Percentiles rank a stretch among this genome's conserved stretches.
phyloP scores from a whole-genome alignment of 768 basidiomycete genomes.

The Crepidotus variabilis region DNA sequence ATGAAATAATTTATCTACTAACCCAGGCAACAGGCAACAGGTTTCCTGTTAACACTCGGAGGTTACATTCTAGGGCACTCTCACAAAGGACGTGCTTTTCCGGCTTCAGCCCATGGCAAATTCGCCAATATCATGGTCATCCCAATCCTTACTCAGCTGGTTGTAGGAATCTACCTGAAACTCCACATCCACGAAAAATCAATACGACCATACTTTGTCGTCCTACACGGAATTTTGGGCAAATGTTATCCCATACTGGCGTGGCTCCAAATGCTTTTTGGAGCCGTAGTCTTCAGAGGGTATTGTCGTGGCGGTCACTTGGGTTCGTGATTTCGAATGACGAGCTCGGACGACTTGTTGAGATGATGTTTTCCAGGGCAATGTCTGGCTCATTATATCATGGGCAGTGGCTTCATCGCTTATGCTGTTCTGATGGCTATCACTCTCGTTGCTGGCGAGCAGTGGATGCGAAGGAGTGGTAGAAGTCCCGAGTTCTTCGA shows the following conservation, averaged over 20 bases:
- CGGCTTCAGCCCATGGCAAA: conserved; percentile 65
- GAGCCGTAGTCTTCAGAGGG: conserved; percentile 66
- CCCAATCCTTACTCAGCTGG: conserved; percentile 63
- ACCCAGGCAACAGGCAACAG: conserved; percentile 44
- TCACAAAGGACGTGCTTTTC: conserved; percentile 80
- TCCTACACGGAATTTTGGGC: conserved; percentile 74
- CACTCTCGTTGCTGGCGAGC: conserved; percentile 71
- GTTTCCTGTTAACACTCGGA: conserved; percentile 62
- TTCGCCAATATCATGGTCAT: conserved; percentile 64
- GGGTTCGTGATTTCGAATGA: conserved; percentile 26
- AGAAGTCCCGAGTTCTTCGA: conserved; percentile 86
- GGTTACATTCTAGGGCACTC: conserved; percentile 84
- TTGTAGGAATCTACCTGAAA: conserved; percentile 86
- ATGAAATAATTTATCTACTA: neutral
- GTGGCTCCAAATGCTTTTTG: conserved; percentile 89
- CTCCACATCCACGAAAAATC: conserved; percentile 82
- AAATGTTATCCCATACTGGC: conserved; percentile 81
- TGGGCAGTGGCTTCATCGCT: conserved; percentile 89
- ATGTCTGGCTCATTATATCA: conserved; percentile 86
- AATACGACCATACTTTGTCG: conserved; percentile 66
- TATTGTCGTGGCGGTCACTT: conserved; percentile 79
- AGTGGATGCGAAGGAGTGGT: conserved; percentile 68
- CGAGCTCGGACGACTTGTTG: neutral
- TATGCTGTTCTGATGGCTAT: conserved; percentile 83
- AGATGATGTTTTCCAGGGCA: conserved; percentile 41